These are phyloP conservation scores for Fragaria iinumae DNA, from an alignment of 306 rosid genomes.

Conservation along the genomic window DNA sequence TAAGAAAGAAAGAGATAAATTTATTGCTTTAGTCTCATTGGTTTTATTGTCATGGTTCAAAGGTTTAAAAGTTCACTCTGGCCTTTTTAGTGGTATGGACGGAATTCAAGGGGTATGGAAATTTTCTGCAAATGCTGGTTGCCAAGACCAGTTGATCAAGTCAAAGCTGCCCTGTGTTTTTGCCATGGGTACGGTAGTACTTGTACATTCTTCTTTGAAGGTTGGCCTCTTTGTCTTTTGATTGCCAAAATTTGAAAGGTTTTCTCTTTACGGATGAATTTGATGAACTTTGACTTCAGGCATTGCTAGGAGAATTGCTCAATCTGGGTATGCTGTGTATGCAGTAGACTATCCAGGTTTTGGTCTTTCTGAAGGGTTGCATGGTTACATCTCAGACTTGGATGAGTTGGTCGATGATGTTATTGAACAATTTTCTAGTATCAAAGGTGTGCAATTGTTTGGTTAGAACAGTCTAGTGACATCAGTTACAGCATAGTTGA, in stretches of 20 bases:
- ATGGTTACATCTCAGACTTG: conserved; percentile 65
- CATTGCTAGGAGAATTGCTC: conserved; percentile 64
- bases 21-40: background rate
- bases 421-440: conserved; percentile 48
- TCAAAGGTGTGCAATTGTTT: conserved; percentile 38
- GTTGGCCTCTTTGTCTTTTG: conserved; percentile 27
- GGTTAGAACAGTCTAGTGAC: no score
- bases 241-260: no score
- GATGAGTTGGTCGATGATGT: conserved; percentile 59
- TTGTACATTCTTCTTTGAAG: conserved; percentile 81
- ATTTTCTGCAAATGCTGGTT: conserved; percentile 80
- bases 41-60: background rate
- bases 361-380: conserved; percentile 76
- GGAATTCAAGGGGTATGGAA: conserved; percentile 66
- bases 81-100: conserved; percentile 48
- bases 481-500: no score
- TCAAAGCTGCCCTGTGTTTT: conserved; percentile 58
- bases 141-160: conserved; percentile 43
- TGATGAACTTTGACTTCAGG: conserved; percentile 37
- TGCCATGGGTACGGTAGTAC: conserved; percentile 85
- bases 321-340: conserved; percentile 57
- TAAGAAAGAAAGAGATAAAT: conserved; percentile 26
- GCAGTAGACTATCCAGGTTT: conserved; percentile 72
- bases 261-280: background rate
- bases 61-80: background rate